Conservation (phyloP, 768 basidiomycete species). For the Roridomyces roridus region DNA sequence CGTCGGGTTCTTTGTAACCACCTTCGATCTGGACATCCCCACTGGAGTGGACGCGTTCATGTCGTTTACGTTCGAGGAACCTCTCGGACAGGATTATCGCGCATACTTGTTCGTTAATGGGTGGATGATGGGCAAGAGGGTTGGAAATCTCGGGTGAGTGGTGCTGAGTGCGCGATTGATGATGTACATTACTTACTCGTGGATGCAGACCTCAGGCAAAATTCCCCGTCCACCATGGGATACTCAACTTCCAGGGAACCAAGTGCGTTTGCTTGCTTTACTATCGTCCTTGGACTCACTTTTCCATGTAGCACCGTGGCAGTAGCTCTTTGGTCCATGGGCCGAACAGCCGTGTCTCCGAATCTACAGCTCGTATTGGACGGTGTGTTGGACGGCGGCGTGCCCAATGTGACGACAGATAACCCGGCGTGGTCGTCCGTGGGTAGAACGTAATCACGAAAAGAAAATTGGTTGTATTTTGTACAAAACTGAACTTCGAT, state of each 20-base stretch:
- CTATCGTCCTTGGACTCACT: too few species aligned
- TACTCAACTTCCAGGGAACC: slow-evolving; percentile 71
- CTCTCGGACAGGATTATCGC: slow-evolving; percentile 68
- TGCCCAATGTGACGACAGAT: slow-evolving; percentile 59
- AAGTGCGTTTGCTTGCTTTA: slow-evolving; percentile 54
- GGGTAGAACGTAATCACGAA: slow-evolving; percentile 30
- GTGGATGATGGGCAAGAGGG: slow-evolving; percentile 88
- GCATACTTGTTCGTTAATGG: slow-evolving; percentile 82
- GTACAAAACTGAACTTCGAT: too few species aligned
- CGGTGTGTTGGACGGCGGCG: slow-evolving; percentile 66
- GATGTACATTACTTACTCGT: background rate
- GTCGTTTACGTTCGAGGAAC: slow-evolving; percentile 73
- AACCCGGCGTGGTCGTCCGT: slow-evolving; percentile 63
- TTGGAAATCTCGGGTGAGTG: slow-evolving; percentile 71
- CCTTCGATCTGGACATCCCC: slow-evolving; percentile 68
- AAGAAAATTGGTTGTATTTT: background rate
- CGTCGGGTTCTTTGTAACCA: slow-evolving; percentile 83
- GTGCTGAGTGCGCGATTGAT: background rate
- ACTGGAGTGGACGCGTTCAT: slow-evolving; percentile 68
- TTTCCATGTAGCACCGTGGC: slow-evolving; percentile 53
- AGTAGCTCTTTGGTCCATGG: slow-evolving; percentile 76
- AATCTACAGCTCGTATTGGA: slow-evolving; percentile 62
- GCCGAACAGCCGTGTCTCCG: slow-evolving; percentile 52
- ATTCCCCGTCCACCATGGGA: slow-evolving; percentile 86
- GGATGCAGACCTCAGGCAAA: slow-evolving; percentile 69